A percentile compares a stretch with the other conserved stretches of the same genome.
These are phyloP conservation scores for Decorospora gaudefroyi DNA, from an alignment of 2,329 filamentous ascomycete genomes.

Conservation along the genomic window DNA sequence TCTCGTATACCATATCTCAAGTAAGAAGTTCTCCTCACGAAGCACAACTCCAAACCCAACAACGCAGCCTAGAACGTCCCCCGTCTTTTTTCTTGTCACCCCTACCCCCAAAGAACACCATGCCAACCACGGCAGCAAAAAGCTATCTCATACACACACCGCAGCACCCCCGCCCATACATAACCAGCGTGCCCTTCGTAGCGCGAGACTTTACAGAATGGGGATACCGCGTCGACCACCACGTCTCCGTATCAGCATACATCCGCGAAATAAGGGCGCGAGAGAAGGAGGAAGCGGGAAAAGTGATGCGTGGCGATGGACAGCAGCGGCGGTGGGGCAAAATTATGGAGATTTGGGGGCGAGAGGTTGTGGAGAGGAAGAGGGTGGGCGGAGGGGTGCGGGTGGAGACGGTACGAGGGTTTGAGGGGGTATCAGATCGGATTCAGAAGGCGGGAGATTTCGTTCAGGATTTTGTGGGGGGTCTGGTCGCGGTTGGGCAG, in stretches of 20 bases:
- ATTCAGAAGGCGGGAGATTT: slow-evolving; percentile 8
- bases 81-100: too few species aligned
- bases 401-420: not conserved
- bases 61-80: too few species aligned
- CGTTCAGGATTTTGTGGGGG: slow-evolving; percentile 20
- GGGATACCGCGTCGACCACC: slow-evolving; percentile 20
- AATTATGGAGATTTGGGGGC: slow-evolving; percentile 27
- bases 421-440: not conserved
- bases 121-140: slow-evolving; percentile 2
- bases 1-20: too few species aligned
- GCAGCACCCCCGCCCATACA: slow-evolving; percentile 10
- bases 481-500: slow-evolving; percentile 10
- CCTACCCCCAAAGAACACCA: too few species aligned
- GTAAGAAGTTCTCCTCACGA: too few species aligned
- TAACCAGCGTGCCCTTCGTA: slow-evolving; percentile 23
- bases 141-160: slow-evolving; percentile 19
- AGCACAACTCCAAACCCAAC: too few species aligned
- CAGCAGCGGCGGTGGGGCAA: slow-evolving; percentile 15
- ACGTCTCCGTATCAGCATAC: slow-evolving; percentile 17
- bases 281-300: slow-evolving; percentile 9
- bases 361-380: slow-evolving; percentile 16
- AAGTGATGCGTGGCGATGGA: too few species aligned
- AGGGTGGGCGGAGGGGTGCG: not conserved
- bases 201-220: slow-evolving; percentile 23
- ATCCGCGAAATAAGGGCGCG: slow-evolving; percentile 18